Conservation (phyloP, 306 rosid species). For the Cicer chorassanicum region DNA sequence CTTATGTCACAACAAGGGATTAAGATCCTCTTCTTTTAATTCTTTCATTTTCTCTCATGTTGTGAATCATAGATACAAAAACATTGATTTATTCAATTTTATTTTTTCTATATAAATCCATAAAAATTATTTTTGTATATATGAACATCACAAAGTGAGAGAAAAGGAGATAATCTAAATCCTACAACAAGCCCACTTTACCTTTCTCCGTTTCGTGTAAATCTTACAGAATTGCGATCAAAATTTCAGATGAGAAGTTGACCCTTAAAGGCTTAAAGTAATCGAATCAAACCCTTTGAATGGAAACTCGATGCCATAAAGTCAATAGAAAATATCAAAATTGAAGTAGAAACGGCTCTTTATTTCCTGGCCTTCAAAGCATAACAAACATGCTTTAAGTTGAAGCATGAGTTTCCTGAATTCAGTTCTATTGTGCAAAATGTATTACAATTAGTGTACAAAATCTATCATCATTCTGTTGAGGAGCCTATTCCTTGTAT, state of each 20-base stretch:
- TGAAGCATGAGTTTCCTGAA: not conserved
- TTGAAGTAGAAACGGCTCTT: conserved; percentile 9
- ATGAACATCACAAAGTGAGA: too few species aligned
- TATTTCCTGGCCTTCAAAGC: conserved; percentile 11
- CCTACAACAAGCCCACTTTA: not conserved
- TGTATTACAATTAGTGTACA: not conserved
- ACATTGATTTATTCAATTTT: too few species aligned
- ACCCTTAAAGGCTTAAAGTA: not conserved
- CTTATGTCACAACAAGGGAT: not conserved
- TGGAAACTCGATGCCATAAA: not conserved
- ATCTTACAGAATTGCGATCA: not conserved
- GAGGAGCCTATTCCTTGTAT: not conserved
- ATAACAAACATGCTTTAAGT: not conserved
- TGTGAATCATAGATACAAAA: too few species aligned
- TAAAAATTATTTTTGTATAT: too few species aligned
- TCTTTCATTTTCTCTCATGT: too few species aligned
- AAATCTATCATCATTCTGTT: not conserved
- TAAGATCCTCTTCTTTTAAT: too few species aligned
- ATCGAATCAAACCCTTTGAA: conserved; percentile 8
- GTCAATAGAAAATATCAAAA: not conserved
- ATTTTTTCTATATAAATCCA: too few species aligned
- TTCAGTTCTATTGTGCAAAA: conserved; percentile 16
- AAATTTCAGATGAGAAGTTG: conserved; percentile 8
- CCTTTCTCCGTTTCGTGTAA: not conserved
- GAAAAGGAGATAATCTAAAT: too few species aligned